Percentiles rank a stretch among this genome's conserved stretches.
phyloP scores from a whole-genome alignment of 2,329 filamentous ascomycete species.

The Alternaria sp. region DNA sequence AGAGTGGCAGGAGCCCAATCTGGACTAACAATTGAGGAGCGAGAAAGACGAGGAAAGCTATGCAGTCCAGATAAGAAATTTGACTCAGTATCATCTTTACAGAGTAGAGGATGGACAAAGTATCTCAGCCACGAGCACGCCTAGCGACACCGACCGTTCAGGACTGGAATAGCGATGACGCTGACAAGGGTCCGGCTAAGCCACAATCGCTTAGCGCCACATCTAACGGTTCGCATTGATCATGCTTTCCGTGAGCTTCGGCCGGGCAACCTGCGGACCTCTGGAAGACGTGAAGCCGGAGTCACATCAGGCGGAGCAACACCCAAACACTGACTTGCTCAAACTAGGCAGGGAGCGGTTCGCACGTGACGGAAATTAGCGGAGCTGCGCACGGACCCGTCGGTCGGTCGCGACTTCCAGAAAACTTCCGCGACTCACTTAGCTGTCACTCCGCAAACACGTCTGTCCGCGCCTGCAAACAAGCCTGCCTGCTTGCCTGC shows the following conservation, averaged over 20 bases:
- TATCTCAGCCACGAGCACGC: not conserved
- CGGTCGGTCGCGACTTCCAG: slow-evolving; percentile 24
- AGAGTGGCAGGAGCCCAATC: slow-evolving; percentile 66
- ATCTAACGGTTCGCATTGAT: not conserved
- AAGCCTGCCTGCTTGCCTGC: slow-evolving; percentile 9
- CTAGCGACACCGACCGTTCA: not conserved
- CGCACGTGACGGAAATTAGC: slow-evolving; percentile 9
- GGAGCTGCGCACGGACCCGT: slow-evolving; percentile 13
- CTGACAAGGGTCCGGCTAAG: slow-evolving; percentile 22
- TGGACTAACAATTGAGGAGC: slow-evolving; percentile 73
- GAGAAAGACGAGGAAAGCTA: slow-evolving; percentile 74
- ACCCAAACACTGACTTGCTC: not conserved
- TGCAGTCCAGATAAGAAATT: slow-evolving; percentile 77
- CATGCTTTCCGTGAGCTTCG: not conserved
- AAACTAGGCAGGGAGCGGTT: not conserved
- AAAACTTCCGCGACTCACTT: slow-evolving; percentile 19
- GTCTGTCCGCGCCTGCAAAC: slow-evolving; percentile 10
- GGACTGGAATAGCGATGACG: slow-evolving; percentile 23
- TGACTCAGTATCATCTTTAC: slow-evolving; percentile 72
- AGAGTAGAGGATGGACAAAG: not conserved
- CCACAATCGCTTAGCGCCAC: slow-evolving; percentile 24
- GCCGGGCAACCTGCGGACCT: not conserved
- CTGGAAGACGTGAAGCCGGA: not conserved
- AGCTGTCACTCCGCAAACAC: slow-evolving; percentile 21
- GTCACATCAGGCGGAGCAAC: not conserved